phyloP scores from a whole-genome alignment of 805 yeast genomes.

The Schwanniomyces occidentalis region DNA sequence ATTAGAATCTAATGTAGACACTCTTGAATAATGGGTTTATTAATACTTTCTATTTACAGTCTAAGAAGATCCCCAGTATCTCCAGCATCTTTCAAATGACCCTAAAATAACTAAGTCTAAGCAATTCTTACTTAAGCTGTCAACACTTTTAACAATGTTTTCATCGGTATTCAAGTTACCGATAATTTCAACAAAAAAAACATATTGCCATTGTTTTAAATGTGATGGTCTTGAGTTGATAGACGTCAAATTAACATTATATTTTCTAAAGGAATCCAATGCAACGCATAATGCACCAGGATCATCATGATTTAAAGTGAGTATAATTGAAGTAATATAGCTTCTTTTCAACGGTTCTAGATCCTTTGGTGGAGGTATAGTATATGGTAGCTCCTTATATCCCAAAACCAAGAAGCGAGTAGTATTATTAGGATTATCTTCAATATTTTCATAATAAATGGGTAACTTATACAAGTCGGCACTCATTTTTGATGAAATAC shows the following conservation, averaged over 20 bases:
- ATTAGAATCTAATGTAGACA: too few relatives aligned
- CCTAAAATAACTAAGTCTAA: slow-evolving; percentile 61
- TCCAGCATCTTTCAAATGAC: slow-evolving; percentile 47
- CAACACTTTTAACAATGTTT: slow-evolving; percentile 33
- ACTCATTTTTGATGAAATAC: slow-evolving; percentile 74
- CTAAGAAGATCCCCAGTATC: slow-evolving; percentile 25
- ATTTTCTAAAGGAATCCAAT: slow-evolving; percentile 53
- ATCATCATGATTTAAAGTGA: slow-evolving; percentile 60
- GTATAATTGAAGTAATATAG: slow-evolving; percentile 57
- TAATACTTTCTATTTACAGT: too few relatives aligned
- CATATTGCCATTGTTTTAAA: slow-evolving; percentile 71
- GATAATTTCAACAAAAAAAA: slow-evolving; percentile 74
- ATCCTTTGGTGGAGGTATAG: slow-evolving; percentile 5
- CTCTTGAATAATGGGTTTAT: too few relatives aligned
- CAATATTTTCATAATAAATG: slow-evolving; percentile 56
- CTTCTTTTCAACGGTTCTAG: slow-evolving; percentile 8
- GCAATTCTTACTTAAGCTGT: slow-evolving; percentile 45
- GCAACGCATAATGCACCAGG: slow-evolving; percentile 77
- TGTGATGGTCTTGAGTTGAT: slow-evolving; percentile 79
- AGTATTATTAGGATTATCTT: slow-evolving; percentile 74
- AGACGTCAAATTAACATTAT: slow-evolving; percentile 63
- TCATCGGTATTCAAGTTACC: slow-evolving; percentile 33
- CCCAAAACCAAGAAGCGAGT: slow-evolving; percentile 81
- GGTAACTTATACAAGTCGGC: slow-evolving; percentile 59
- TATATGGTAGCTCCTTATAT: slow-evolving; percentile 14